These are phyloP conservation scores for Coniochaeta prunicola DNA, from an alignment of 2,329 filamentous ascomycete genomes.

Conservation along the genomic window DNA sequence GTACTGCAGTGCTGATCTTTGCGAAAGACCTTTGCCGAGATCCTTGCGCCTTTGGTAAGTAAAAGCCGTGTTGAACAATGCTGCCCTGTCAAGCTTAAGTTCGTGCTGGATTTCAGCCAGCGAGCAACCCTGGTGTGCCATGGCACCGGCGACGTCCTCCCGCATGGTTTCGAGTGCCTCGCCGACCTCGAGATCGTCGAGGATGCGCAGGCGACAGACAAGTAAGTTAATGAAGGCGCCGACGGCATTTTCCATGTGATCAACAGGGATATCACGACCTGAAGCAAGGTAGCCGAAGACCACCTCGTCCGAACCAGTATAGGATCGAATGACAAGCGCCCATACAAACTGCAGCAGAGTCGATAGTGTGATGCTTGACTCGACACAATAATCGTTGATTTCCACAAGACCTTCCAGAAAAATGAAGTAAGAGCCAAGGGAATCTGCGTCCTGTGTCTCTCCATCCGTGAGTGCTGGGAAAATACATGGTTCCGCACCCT, in stretches of 20 bases:
- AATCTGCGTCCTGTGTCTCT: too few relatives aligned
- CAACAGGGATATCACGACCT: slow-evolving; percentile 43
- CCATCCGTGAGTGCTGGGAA: slow-evolving; percentile 15
- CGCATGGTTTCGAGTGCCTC: slow-evolving; percentile 36
- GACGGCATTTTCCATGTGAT: slow-evolving; percentile 37
- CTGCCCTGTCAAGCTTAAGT: slow-evolving; percentile 13
- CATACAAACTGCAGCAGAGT: slow-evolving; percentile 13
- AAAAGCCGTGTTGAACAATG: slow-evolving; percentile 24
- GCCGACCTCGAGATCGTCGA: slow-evolving; percentile 22
- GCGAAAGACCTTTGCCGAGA: neutral
- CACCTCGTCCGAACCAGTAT: slow-evolving; percentile 37
- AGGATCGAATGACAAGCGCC: slow-evolving; percentile 40
- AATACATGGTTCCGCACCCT: slow-evolving; percentile 17
- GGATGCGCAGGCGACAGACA: slow-evolving; percentile 36
- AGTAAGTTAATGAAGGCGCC: slow-evolving; percentile 50
- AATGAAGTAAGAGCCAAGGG: too few relatives aligned
- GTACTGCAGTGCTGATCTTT: slow-evolving; percentile 7
- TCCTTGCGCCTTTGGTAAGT: slow-evolving; percentile 19
- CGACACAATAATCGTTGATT: too few relatives aligned
- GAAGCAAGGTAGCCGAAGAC: slow-evolving; percentile 48
- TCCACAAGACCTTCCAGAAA: neutral
- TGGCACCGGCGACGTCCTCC: slow-evolving; percentile 33
- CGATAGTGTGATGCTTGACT: neutral
- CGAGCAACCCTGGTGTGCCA: slow-evolving; percentile 42
- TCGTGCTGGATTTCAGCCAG: slow-evolving; percentile 35